Evolutionary conservation across 441 rosid genomes (phyloP).

Genomic region (Croton laevigatus): DNA sequence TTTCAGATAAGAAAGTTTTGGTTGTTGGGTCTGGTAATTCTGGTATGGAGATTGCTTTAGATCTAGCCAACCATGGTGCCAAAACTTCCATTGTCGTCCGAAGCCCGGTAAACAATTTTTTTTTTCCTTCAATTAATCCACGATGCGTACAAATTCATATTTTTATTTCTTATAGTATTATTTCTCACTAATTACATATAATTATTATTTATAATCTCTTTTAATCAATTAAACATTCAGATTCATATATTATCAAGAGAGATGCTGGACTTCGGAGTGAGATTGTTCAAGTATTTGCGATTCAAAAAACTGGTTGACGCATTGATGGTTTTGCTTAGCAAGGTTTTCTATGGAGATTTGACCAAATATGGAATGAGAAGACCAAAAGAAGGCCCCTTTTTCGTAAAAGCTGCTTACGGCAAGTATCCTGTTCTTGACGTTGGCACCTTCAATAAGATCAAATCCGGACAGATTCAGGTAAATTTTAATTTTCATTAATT

Average conservation of each 20-base stretch:
- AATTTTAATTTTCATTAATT: too few species aligned
- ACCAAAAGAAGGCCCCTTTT: constrained; percentile 48
- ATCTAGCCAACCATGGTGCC: constrained; percentile 38
- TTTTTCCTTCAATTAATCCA: too few species aligned
- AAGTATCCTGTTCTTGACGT: constrained; percentile 50
- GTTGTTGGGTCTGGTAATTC: constrained; percentile 74
- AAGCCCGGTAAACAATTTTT: constrained; percentile 35
- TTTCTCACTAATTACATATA: too few species aligned
- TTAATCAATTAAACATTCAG: constrained; percentile 6
- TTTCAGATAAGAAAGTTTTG: constrained; percentile 39
- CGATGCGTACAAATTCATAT: too few species aligned
- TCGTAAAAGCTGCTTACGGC: constrained; percentile 35
- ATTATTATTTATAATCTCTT: too few species aligned
- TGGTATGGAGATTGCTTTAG: constrained; percentile 65
- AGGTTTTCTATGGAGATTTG: constrained; percentile 31
- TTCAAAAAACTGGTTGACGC: constrained; percentile 36
- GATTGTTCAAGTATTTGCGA: constrained; percentile 35
- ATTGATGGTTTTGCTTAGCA: constrained; percentile 29
- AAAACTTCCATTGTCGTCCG: constrained; percentile 46
- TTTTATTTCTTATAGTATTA: too few species aligned
- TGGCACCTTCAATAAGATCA: constrained; percentile 39
- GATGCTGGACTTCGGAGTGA: constrained; percentile 38
- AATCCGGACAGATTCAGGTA: constrained; percentile 28
- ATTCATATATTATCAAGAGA: constrained; percentile 44
- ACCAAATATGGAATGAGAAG: constrained; percentile 44